phyloP scores from a whole-genome alignment of 2,329 filamentous ascomycete genomes.

The Aspergillus thermomutatus region DNA sequence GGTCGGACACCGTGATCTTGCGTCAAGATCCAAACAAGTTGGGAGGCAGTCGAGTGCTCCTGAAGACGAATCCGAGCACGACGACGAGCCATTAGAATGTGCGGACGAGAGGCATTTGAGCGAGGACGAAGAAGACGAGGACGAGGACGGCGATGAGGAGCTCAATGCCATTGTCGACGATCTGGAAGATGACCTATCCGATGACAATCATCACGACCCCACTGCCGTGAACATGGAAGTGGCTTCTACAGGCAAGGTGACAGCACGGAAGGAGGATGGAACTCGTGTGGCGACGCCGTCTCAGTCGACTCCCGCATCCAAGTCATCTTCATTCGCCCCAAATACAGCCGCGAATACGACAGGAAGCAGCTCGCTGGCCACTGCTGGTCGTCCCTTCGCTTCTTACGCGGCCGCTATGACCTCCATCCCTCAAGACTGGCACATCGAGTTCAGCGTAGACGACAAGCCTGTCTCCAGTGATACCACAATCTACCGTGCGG shows the following conservation, averaged over 20 bases:
- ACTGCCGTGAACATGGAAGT: slow-evolving; percentile 90
- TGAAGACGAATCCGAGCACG: slow-evolving; percentile 55
- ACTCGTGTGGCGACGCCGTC: slow-evolving; percentile 80
- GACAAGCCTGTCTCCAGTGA: slow-evolving; percentile 81
- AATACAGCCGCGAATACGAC: slow-evolving; percentile 19
- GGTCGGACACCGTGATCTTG: slow-evolving; percentile 37
- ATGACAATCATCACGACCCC: slow-evolving; percentile 72
- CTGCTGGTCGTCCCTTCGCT: slow-evolving; percentile 58
- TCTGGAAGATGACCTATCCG: slow-evolving; percentile 76
- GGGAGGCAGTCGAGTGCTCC: slow-evolving; percentile 55
- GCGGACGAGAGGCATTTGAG: slow-evolving; percentile 85
- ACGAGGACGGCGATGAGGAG: slow-evolving; percentile 55
- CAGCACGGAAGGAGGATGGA: slow-evolving; percentile 87
- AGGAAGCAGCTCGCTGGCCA: slow-evolving; percentile 48
- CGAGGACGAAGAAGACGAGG: slow-evolving; percentile 63
- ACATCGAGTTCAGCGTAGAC: slow-evolving; percentile 90
- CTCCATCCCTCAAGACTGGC: slow-evolving; percentile 84
- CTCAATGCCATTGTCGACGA: slow-evolving; percentile 89
- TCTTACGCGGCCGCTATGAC: slow-evolving; percentile 82
- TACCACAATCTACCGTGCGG: slow-evolving; percentile 92
- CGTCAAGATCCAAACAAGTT: slow-evolving; percentile 56
- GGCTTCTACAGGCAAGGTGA: slow-evolving; percentile 79
- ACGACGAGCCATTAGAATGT: slow-evolving; percentile 77
- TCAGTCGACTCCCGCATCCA: slow-evolving; percentile 51
- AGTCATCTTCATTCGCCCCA: slow-evolving; percentile 36